A percentile compares a stretch with the other conserved stretches of the same genome.
These are phyloP conservation scores for Daldinia concentrica DNA, from an alignment of 495 filamentous ascomycete species.

Conservation along the genomic window DNA sequence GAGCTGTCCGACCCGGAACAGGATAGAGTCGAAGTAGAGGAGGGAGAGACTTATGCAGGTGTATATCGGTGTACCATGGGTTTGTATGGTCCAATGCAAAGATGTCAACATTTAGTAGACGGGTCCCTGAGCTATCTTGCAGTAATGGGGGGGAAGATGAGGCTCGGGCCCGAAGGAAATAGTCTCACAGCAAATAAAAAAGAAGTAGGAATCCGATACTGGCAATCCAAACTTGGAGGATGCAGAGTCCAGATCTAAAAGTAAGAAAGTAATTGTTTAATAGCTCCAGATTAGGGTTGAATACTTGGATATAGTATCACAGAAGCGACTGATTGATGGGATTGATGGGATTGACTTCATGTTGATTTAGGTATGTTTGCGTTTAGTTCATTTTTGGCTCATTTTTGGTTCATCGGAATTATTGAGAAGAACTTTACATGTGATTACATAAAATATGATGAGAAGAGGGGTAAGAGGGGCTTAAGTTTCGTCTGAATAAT, in stretches of 20 bases:
- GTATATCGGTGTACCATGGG: constrained; percentile 18
- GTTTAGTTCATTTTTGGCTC: background rate
- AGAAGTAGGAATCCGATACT: constrained; percentile 27
- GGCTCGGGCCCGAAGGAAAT: constrained; percentile 33
- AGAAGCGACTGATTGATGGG: background rate
- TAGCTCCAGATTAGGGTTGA: constrained; percentile 6
- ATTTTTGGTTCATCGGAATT: background rate
- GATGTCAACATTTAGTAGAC: constrained; percentile 19
- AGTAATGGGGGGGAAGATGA: constrained; percentile 35
- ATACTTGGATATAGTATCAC: background rate
- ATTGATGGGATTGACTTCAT: no score
- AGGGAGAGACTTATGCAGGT: constrained; percentile 34
- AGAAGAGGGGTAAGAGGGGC: background rate
- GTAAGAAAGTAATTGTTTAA: constrained; percentile 9
- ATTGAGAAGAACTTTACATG: background rate
- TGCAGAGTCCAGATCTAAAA: constrained; percentile 15
- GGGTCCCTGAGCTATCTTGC: constrained; percentile 43
- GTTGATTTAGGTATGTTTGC: no score
- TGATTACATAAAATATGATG: background rate
- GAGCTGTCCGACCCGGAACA: constrained; percentile 29
- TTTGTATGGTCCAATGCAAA: constrained; percentile 17
- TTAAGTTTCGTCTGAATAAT: background rate
- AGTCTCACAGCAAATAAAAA: constrained; percentile 29
- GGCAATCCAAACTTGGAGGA: constrained; percentile 32
- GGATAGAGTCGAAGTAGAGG: constrained; percentile 16